Evolutionary conservation across 805 yeast species (phyloP).

Genomic region (Candida anglica): DNA sequence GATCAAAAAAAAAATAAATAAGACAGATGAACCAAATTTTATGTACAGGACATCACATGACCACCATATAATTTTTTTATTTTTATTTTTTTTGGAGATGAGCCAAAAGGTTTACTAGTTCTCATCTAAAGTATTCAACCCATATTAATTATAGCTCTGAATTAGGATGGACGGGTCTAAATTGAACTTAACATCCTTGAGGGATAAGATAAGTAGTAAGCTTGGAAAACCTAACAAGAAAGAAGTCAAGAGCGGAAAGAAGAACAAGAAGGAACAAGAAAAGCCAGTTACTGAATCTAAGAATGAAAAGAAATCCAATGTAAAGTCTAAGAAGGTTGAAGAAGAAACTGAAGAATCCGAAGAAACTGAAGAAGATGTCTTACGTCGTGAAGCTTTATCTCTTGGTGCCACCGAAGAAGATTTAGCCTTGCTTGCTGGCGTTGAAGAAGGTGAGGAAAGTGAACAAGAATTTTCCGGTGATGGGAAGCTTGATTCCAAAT

Average conservation of each 20-base stretch:
- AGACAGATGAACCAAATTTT: no score
- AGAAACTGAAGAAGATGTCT: conserved; percentile 21
- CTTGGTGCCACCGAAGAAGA: conserved; percentile 89
- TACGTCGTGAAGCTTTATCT: conserved; percentile 71
- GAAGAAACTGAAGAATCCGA: conserved; percentile 8
- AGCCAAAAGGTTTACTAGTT: no score
- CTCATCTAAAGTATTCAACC: no score
- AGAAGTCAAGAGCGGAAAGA: conserved; percentile 13
- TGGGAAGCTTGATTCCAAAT: conserved; percentile 35
- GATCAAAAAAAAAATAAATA: no score
- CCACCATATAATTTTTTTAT: no score
- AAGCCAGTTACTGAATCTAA: conserved; percentile 8
- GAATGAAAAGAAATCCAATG: conserved; percentile 4
- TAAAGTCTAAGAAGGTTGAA: conserved; percentile 1
- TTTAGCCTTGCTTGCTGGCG: conserved; percentile 54
- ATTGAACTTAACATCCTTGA: conserved; percentile 53
- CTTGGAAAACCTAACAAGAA: conserved; percentile 21
- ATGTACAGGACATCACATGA: no score
- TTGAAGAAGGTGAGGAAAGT: conserved; percentile 49
- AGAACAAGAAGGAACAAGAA: conserved; percentile 9
- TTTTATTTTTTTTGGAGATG: no score
- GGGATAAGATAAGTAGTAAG: conserved; percentile 59
- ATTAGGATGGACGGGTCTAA: conserved; percentile 46
- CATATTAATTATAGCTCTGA: no score
- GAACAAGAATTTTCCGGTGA: conserved; percentile 49